A percentile compares a stretch with the other conserved stretches of the same genome.
Evolutionary conservation across 805 yeast species (phyloP).

Genomic region (Candida sakaeoensis): DNA sequence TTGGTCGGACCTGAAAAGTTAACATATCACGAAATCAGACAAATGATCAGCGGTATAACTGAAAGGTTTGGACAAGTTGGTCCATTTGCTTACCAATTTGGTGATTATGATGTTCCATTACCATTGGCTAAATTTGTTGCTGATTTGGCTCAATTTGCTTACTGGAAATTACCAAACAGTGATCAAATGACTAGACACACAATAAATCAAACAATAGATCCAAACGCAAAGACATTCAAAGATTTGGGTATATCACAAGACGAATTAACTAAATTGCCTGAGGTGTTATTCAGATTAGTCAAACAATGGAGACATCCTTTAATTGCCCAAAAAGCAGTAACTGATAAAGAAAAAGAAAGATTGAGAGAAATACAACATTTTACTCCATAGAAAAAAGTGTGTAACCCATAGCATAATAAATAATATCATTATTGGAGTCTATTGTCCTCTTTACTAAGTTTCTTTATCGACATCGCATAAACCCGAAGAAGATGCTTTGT

Average conservation of each 20-base stretch:
- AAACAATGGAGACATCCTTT: constrained; percentile 50
- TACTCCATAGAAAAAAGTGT: constrained; percentile 16
- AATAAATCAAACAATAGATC: constrained; percentile 61
- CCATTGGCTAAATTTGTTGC: constrained; percentile 44
- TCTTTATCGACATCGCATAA: constrained; percentile 2
- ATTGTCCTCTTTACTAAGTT: no score
- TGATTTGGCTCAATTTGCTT: constrained; percentile 36
- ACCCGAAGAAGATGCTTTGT: background rate
- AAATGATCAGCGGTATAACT: constrained; percentile 63
- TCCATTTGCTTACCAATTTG: constrained; percentile 41
- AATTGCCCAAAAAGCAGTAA: constrained; percentile 42
- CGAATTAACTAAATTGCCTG: constrained; percentile 36
- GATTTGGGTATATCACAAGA: constrained; percentile 60
- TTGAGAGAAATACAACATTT: constrained; percentile 45
- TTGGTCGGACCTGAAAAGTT: constrained; percentile 68
- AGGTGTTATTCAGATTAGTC: constrained; percentile 42
- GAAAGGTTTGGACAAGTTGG: constrained; percentile 44
- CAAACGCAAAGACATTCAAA: constrained; percentile 56
- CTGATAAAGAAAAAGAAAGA: constrained; percentile 37
- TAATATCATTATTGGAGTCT: background rate
- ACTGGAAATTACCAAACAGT: constrained; percentile 53
- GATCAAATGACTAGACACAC: constrained; percentile 75
- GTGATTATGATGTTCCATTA: constrained; percentile 43
- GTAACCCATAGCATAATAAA: background rate
- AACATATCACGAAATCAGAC: constrained; percentile 60